These are phyloP conservation scores for Fusarium xylarioides DNA, from an alignment of 2,329 filamentous ascomycete genomes.

Conservation along the genomic window DNA sequence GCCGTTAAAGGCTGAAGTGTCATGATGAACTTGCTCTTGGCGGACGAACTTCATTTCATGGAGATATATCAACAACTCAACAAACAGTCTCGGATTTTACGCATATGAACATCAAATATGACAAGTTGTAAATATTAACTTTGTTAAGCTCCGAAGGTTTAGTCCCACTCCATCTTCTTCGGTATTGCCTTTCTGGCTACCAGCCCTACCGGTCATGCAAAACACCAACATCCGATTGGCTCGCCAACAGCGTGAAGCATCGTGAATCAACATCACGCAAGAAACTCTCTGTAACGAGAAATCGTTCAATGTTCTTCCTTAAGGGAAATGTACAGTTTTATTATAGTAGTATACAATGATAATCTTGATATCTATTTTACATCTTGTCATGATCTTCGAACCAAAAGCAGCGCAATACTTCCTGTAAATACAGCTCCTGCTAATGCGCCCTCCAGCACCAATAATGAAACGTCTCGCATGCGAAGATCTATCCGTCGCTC, in stretches of 20 bases:
- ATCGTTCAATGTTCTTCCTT: neutral
- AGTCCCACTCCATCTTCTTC: constrained; percentile 1
- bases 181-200: constrained; percentile 11
- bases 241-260: neutral
- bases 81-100: neutral
- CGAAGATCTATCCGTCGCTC: constrained; percentile 69
- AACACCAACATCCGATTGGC: constrained; percentile 25
- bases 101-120: neutral
- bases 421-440: constrained; percentile 71
- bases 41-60: neutral
- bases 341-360: constrained; percentile 35
- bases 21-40: neutral
- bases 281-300: neutral
- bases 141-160: neutral
- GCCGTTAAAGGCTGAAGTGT: neutral
- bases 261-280: neutral
- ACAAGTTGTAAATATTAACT: neutral
- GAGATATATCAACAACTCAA: neutral
- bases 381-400: constrained; percentile 47
- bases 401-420: constrained; percentile 60
- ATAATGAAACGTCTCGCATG: constrained; percentile 75
- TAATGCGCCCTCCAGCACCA: constrained; percentile 72
- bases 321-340: constrained; percentile 4
- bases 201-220: constrained; percentile 32
- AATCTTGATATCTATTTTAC: constrained; percentile 24